These are phyloP conservation scores for Spathaspora girioi DNA, from an alignment of 805 yeast species.

Conservation along the genomic window DNA sequence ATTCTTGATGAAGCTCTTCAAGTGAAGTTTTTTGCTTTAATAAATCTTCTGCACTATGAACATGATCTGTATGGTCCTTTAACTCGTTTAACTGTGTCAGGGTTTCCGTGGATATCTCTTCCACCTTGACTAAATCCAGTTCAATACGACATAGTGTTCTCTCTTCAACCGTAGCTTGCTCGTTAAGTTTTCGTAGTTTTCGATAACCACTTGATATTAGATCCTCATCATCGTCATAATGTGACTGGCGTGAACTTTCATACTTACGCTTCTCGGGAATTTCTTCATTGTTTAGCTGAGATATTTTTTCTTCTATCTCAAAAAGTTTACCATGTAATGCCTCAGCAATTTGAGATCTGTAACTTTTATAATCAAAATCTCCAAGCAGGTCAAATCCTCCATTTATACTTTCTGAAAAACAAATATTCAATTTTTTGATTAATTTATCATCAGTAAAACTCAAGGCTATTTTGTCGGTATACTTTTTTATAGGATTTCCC, in stretches of 20 bases:
- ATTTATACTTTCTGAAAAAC: slow-evolving; percentile 10
- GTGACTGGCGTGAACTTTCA: slow-evolving; percentile 29
- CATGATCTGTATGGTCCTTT: slow-evolving; percentile 3
- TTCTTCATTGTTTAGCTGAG: slow-evolving; percentile 9
- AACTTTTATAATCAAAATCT: slow-evolving; percentile 21
- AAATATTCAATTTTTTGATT: slow-evolving; percentile 14
- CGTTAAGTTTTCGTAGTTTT: slow-evolving; percentile 31
- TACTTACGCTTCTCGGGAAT: slow-evolving; percentile 19
- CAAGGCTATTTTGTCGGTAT: slow-evolving; percentile 15
- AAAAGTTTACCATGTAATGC: slow-evolving; percentile 19
- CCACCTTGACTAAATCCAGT: slow-evolving; percentile 20
- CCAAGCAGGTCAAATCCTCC: slow-evolving; percentile 8
- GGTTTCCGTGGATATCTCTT: slow-evolving; percentile 12
- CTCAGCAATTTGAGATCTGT: slow-evolving; percentile 26
- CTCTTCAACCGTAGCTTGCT: slow-evolving; percentile 30
- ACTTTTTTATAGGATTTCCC: slow-evolving; percentile 15
- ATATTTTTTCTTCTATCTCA: slow-evolving; percentile 15
- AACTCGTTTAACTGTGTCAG: slow-evolving; percentile 12
- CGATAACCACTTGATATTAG: slow-evolving; percentile 28
- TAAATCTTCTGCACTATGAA: neutral
- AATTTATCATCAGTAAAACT: slow-evolving; percentile 22
- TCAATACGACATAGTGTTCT: slow-evolving; percentile 30
- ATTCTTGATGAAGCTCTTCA: slow-evolving; percentile 23
- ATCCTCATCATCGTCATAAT: slow-evolving; percentile 31
- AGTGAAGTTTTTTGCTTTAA: slow-evolving; percentile 9